These are phyloP conservation scores for Auricularia sp. DNA, from an alignment of 768 basidiomycete species.

Conservation along the genomic window DNA sequence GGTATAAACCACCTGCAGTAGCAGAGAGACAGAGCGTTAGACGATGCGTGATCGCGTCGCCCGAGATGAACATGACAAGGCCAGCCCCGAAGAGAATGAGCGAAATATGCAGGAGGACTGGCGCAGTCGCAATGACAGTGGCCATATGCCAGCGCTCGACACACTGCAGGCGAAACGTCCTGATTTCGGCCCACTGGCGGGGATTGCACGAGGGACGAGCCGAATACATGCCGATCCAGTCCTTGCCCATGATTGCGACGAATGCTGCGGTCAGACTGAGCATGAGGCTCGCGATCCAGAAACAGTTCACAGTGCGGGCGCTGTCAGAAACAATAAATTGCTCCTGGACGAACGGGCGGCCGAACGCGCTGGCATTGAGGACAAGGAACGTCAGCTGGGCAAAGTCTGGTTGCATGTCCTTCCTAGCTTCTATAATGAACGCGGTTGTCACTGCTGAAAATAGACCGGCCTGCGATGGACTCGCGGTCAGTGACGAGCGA, in stretches of 20 bases:
- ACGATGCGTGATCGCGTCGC: background rate
- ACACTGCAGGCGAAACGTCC: background rate
- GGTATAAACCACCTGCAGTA: background rate
- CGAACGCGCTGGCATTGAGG: background rate
- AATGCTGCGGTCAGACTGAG: background rate
- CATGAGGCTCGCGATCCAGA: background rate
- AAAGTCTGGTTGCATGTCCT: background rate
- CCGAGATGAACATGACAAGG: background rate
- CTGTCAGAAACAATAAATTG: background rate
- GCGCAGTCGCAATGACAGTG: background rate
- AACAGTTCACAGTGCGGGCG: background rate
- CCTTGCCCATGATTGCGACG: background rate
- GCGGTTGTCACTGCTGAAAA: background rate
- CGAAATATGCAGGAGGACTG: background rate
- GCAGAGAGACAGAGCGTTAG: background rate
- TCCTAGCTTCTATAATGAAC: background rate
- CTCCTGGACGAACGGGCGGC: background rate
- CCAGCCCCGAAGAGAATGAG: background rate
- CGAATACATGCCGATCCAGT: background rate
- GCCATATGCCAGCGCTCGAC: background rate
- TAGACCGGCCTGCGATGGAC: background rate
- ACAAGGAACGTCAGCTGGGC: background rate
- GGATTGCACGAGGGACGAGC: background rate
- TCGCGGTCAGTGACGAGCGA: background rate
- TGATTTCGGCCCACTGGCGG: background rate